A percentile compares a stretch with the other conserved stretches of the same genome.
These are phyloP conservation scores for Phylloporus scabripes DNA, from an alignment of 768 basidiomycete species.

Conservation along the genomic window DNA sequence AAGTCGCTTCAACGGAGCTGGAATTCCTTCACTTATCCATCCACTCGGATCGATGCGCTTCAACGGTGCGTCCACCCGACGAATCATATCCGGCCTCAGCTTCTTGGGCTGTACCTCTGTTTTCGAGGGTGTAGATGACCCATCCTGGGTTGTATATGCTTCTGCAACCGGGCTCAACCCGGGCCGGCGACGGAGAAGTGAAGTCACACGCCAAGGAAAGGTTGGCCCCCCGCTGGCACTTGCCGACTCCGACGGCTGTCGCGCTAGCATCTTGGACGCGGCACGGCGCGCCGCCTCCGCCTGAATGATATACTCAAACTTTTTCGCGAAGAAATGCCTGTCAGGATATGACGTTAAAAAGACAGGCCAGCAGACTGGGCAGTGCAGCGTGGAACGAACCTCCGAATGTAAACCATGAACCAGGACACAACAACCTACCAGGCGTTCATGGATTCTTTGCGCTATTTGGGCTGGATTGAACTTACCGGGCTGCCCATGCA, in stretches of 20 bases:
- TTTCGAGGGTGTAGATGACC: constrained; percentile 6
- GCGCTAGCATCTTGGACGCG: constrained; percentile 15
- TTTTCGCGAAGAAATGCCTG: constrained; percentile 67
- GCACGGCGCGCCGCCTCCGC: constrained; percentile 34
- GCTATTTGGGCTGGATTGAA: constrained; percentile 9
- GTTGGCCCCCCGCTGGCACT: constrained; percentile 9
- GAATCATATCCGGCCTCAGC: constrained; percentile 71
- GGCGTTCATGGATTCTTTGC: neutral
- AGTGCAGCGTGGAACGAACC: constrained; percentile 33
- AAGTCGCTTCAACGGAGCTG: constrained; percentile 21
- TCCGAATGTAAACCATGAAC: constrained; percentile 75
- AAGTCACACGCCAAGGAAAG: constrained; percentile 28
- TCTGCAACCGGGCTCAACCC: constrained; percentile 27
- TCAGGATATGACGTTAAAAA: neutral
- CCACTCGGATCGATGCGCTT: constrained; percentile 72
- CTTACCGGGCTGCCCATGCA: constrained; percentile 67
- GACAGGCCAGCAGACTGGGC: neutral
- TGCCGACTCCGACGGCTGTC: constrained; percentile 19
- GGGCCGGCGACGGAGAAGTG: constrained; percentile 30
- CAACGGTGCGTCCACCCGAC: constrained; percentile 62
- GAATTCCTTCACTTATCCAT: constrained; percentile 49
- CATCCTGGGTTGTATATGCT: constrained; percentile 13
- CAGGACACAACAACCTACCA: constrained; percentile 72
- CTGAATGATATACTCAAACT: constrained; percentile 56
- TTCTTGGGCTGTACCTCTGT: constrained; percentile 26